Evolutionary conservation across 352 stramenopile genomes (phyloP), one percentile per base, ranked within the genome.

Genomic region (Phytophthora niederhauseri): DNA sequence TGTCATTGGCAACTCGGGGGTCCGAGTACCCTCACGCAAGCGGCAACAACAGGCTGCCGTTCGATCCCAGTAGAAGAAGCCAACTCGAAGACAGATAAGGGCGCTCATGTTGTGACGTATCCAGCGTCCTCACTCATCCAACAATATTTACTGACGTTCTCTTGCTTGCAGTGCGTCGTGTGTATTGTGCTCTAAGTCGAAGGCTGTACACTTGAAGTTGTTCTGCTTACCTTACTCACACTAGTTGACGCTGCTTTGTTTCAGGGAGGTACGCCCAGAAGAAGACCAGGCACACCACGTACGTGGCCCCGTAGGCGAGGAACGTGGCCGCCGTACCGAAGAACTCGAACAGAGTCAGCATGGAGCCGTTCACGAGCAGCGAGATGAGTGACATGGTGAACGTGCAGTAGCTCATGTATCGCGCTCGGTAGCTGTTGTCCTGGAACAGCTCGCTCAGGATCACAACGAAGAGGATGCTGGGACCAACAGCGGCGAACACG

Each of bases 381-480:
- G 89, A 94, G 54, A 94, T 87, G 55, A 93, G 78, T 55, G 88
- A 96, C 88, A 96, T 96, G 43, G 86, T 72, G 67, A 96, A 96
- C 43, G 88, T 96, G 66, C 88, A 96, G 76, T 93, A 94, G 79
- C 88, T 94, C 86, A 94, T 96, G 81, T 92, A 94, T 20, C 77
- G 71, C 26, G 88, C 88, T 19, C 88, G 88, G 64, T 94, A 91
- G 70, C 76, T 91, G 64, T 77, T 89, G 76, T 93, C 82, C 51
- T 89, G 83, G 62, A 96, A 96, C 34, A 96, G 75, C 64, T 96
- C 88, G 46, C 82, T 93, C 24, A 96, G 73, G 66, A 96, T 94
- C 2, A 96, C 84, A 46, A 96, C 81, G 28, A 96, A 96, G 15
- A 94, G 76, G 56, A 92, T 84, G 63, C 84, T 92, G 34, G 88